Conservation (phyloP, 1,139 yeast genomes). For the Nakaseomyces kungkrabaensis region DNA sequence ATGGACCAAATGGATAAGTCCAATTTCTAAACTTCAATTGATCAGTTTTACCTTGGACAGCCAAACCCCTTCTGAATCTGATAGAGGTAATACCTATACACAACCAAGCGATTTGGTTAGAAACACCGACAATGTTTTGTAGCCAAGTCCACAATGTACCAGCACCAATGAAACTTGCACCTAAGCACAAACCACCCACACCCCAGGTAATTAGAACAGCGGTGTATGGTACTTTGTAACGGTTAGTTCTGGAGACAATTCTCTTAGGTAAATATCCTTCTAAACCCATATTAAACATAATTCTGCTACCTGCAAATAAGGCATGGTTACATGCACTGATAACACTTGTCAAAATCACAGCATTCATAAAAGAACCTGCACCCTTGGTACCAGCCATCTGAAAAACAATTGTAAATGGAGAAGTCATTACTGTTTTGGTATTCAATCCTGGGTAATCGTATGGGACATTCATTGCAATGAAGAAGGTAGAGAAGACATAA, state of each 20-base stretch:
- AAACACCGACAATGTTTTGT: slow-evolving; percentile 33
- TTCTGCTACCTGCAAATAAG: slow-evolving; percentile 41
- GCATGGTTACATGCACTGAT: slow-evolving; percentile 46
- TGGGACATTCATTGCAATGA: slow-evolving; percentile 41
- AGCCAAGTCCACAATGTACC: slow-evolving; percentile 33
- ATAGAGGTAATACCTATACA: slow-evolving; percentile 37
- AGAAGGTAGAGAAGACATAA: slow-evolving; percentile 37
- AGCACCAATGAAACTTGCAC: slow-evolving; percentile 31
- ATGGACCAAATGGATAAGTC: slow-evolving; percentile 58
- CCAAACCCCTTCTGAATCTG: slow-evolving; percentile 44
- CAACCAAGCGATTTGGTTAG: slow-evolving; percentile 33
- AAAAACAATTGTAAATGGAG: slow-evolving; percentile 59
- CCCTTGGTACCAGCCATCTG: slow-evolving; percentile 39
- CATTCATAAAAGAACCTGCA: slow-evolving; percentile 41
- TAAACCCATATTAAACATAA: slow-evolving; percentile 37
- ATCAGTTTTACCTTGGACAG: slow-evolving; percentile 33
- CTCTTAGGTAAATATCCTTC: slow-evolving; percentile 42
- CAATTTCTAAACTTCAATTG: slow-evolving; percentile 36
- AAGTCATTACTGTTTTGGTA: slow-evolving; percentile 39
- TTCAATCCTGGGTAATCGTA: slow-evolving; percentile 34
- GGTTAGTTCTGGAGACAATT: slow-evolving; percentile 36
- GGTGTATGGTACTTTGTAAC: slow-evolving; percentile 38
- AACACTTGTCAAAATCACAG: slow-evolving; percentile 41
- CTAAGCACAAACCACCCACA: slow-evolving; percentile 31
- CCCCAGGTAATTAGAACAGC: slow-evolving; percentile 34